Percentiles rank a stretch among this genome's conserved stretches.
phyloP scores from a whole-genome alignment of 179 eudicot genomes.

The Silene noctiflora region DNA sequence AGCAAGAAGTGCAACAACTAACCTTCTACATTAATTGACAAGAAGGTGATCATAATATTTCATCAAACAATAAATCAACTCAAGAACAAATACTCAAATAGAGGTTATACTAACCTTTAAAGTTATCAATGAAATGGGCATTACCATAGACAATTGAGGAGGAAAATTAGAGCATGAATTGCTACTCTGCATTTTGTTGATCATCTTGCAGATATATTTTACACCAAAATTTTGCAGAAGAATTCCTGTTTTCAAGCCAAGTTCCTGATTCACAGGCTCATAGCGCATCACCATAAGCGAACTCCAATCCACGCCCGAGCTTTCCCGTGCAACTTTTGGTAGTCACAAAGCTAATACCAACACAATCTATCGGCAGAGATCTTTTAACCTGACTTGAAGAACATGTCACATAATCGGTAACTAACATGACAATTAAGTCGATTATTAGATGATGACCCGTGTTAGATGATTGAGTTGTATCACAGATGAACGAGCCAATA shows the following conservation, averaged over 20 bases:
- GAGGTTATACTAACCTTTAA: background rate
- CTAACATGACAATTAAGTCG: conserved; percentile 1
- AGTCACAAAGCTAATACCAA: no score
- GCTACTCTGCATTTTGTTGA: background rate
- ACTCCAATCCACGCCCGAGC: background rate
- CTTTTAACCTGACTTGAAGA: conserved; percentile 3
- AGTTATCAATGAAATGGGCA: conserved; percentile 7
- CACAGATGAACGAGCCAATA: conserved; percentile 9
- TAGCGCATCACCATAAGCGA: conserved; percentile 12
- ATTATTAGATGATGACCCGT: background rate
- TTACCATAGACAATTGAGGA: background rate
- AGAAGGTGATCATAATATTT: background rate
- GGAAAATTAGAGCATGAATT: conserved; percentile 7
- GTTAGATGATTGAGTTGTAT: background rate
- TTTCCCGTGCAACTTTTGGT: background rate
- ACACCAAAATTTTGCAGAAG: background rate
- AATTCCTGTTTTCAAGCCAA: background rate
- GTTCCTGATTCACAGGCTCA: background rate
- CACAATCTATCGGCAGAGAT: conserved; percentile 12
- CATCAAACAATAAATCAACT: conserved; percentile 6
- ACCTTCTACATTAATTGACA: background rate
- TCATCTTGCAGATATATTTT: conserved; percentile 8
- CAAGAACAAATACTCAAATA: background rate
- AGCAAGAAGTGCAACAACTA: no score
- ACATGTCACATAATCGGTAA: background rate